phyloP scores from a whole-genome alignment of 2,329 filamentous ascomycete species.

The Venturia oleaginea region DNA sequence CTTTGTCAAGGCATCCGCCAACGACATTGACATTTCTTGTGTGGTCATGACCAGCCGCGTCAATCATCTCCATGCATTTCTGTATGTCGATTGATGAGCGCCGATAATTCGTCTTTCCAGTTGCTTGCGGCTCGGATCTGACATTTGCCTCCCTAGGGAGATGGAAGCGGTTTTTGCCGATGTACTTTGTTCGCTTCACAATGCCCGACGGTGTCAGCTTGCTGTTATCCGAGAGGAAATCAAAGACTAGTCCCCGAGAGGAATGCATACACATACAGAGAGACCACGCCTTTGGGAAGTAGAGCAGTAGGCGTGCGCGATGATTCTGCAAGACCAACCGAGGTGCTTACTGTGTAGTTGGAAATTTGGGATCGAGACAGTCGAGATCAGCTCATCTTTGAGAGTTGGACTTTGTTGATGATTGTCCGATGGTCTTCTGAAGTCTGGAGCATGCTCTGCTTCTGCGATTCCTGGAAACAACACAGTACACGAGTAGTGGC shows the following conservation, averaged over 20 bases:
- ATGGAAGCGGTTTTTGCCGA: constrained; percentile 81
- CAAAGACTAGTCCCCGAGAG: constrained; percentile 93
- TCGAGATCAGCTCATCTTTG: constrained; percentile 14
- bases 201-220: constrained; percentile 50
- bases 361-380: constrained; percentile 14
- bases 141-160: constrained; percentile 28
- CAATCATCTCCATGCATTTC: constrained; percentile 50
- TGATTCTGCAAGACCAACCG: not conserved
- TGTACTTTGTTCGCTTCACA: constrained; percentile 80
- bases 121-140: constrained; percentile 18
- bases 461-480: constrained; percentile 1
- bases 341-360: not conserved
- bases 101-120: constrained; percentile 34
- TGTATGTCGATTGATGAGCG: constrained; percentile 45
- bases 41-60: constrained; percentile 55
- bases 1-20: constrained; percentile 46
- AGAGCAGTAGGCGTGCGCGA: not conserved
- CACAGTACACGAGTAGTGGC: constrained; percentile 4
- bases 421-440: constrained; percentile 9
- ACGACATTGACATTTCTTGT: constrained; percentile 37
- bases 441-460: constrained; percentile 3
- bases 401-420: constrained; percentile 17
- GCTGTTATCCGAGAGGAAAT: constrained; percentile 56
- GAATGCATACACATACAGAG: constrained; percentile 70
- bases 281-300: constrained; percentile 6